Evolutionary conservation across 129 eudicot genomes (phyloP).

Genomic region (Artemisia tridentata): DNA sequence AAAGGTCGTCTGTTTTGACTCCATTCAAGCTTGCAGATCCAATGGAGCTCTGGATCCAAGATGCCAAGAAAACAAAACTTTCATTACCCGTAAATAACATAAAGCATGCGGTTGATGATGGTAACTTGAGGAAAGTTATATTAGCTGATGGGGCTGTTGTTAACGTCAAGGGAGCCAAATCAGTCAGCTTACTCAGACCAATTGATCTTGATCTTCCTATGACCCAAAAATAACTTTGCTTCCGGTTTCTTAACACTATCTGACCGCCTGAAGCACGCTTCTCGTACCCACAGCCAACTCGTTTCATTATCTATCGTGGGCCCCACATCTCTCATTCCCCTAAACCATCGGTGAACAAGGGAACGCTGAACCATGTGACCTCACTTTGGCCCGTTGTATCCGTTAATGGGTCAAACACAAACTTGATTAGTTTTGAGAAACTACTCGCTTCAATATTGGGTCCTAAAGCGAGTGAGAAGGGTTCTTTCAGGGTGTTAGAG

Average conservation of each 20-base stretch:
- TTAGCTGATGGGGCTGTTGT: constrained; percentile 80
- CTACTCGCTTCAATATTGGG: constrained; percentile 59
- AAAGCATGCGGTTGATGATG: constrained; percentile 82
- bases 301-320: constrained; percentile 83
- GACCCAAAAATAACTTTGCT: constrained; percentile 46
- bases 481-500: constrained; percentile 64
- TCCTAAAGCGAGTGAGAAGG: constrained; percentile 44
- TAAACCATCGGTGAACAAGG: constrained; percentile 26
- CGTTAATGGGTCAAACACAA: constrained; percentile 27
- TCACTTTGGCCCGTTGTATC: constrained; percentile 66
- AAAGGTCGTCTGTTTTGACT: constrained; percentile 49
- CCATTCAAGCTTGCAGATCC: constrained; percentile 87
- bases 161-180: constrained; percentile 78
- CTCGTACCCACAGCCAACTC: constrained; percentile 50
- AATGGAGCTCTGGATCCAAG: constrained; percentile 87
- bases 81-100: constrained; percentile 39
- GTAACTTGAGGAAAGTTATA: constrained; percentile 67
- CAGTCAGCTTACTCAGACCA: constrained; percentile 72
- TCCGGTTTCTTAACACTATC: constrained; percentile 63
- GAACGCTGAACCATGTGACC: constrained; percentile 25
- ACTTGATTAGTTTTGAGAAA: constrained; percentile 54
- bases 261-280: constrained; percentile 50
- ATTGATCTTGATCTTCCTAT: constrained; percentile 70
- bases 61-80: constrained; percentile 60
- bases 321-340: constrained; percentile 72